Conservation (phyloP, 2,329 filamentous ascomycete species). For the Nectriaceae sp. region DNA sequence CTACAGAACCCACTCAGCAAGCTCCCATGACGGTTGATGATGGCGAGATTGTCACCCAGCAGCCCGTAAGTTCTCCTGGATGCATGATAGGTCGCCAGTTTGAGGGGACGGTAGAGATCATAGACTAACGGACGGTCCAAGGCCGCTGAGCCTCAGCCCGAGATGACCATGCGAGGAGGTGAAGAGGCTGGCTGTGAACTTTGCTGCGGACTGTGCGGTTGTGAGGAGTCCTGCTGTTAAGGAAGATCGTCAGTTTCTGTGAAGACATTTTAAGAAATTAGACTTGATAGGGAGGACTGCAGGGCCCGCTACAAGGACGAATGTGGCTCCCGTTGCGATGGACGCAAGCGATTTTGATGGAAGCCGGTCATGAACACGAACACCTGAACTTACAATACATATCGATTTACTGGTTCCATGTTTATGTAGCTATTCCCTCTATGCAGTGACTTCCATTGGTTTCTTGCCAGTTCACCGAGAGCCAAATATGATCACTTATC, state of each 20-base stretch:
- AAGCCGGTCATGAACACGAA: too few species aligned
- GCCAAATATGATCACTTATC: too few species aligned
- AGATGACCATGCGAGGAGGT: constrained; percentile 46
- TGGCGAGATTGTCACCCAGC: constrained; percentile 40
- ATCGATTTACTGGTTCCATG: too few species aligned
- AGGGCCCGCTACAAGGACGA: not conserved
- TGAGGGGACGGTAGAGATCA: not conserved
- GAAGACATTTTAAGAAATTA: too few species aligned
- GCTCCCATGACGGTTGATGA: constrained; percentile 43
- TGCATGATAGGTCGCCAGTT: too few species aligned
- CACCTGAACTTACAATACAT: too few species aligned
- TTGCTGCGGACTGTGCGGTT: constrained; percentile 48
- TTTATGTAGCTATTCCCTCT: too few species aligned
- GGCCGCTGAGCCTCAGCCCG: constrained; percentile 43
- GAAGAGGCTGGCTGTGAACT: constrained; percentile 49
- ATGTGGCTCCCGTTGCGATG: too few species aligned
- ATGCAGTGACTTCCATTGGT: too few species aligned
- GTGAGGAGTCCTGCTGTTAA: constrained; percentile 47
- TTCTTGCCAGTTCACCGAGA: too few species aligned
- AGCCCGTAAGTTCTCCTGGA: constrained; percentile 38
- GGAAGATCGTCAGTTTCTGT: not conserved
- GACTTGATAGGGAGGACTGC: too few species aligned
- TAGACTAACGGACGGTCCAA: constrained; percentile 12
- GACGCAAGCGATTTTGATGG: too few species aligned
- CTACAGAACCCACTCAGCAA: constrained; percentile 45